Conservation (phyloP, 164 flowering plant genomes). For the Santalum album region DNA sequence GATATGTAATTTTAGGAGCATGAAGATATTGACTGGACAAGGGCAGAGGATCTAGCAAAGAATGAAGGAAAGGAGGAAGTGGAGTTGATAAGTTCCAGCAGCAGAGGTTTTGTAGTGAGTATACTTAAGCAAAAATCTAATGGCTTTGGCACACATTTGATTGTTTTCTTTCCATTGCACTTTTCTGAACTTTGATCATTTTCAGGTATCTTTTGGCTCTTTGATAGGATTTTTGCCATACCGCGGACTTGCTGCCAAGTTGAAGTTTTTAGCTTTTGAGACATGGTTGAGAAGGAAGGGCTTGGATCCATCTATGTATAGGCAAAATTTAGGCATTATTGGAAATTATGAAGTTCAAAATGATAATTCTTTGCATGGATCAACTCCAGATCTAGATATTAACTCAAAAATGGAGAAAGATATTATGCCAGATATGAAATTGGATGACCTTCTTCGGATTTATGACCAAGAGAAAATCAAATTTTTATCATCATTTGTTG, state of each 20-base stretch:
- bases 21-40: conserved; percentile 62
- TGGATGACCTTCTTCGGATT: conserved; percentile 69
- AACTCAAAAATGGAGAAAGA: conserved; percentile 19
- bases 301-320: conserved; percentile 60
- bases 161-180: background rate
- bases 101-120: conserved; percentile 84
- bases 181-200: conserved; percentile 10
- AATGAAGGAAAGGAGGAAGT: conserved; percentile 54
- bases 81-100: conserved; percentile 72
- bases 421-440: conserved; percentile 44
- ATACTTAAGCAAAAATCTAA: background rate
- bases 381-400: conserved; percentile 16
- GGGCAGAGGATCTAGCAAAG: conserved; percentile 46
- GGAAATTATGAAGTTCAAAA: conserved; percentile 35
- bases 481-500: conserved; percentile 79
- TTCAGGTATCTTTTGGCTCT: conserved; percentile 80
- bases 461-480: conserved; percentile 81
- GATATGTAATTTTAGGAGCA: conserved; percentile 23
- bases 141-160: background rate
- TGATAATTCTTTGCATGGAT: conserved; percentile 16
- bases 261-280: conserved; percentile 91
- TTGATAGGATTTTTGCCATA: conserved; percentile 87
- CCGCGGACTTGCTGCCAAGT: conserved; percentile 62
- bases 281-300: conserved; percentile 87
- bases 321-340: conserved; percentile 47